A percentile compares a stretch with the other conserved stretches of the same genome.
Conservation (phyloP, 306 rosid genomes). For the Quercus wislizeni region DNA sequence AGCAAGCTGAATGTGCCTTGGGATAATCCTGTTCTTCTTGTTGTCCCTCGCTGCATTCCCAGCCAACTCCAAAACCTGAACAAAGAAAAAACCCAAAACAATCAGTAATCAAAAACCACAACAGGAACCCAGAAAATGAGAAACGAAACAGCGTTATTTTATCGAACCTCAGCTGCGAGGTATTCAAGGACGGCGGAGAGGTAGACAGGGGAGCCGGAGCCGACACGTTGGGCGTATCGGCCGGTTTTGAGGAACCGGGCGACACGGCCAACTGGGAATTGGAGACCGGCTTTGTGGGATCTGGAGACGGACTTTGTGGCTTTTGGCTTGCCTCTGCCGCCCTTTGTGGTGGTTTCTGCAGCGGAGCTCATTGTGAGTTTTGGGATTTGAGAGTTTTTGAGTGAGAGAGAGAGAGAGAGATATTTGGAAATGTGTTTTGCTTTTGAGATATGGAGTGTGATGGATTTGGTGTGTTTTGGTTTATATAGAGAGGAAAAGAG, state of each 20-base stretch:
- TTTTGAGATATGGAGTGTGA: too few species aligned
- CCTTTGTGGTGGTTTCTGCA: constrained; percentile 23
- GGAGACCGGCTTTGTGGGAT: constrained; percentile 81
- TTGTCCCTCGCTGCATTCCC: constrained; percentile 92
- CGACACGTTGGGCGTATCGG: constrained; percentile 69
- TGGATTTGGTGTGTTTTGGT: neutral
- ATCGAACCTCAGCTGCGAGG: constrained; percentile 75
- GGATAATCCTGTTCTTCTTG: constrained; percentile 85
- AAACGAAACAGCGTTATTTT: neutral
- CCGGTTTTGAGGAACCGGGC: constrained; percentile 77
- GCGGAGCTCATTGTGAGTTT: constrained; percentile 31
- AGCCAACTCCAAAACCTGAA: constrained; percentile 75
- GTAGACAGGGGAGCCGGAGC: constrained; percentile 78
- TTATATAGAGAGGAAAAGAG: constrained; percentile 9
- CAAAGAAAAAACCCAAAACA: neutral
- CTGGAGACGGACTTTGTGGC: constrained; percentile 55
- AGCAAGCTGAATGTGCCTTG: constrained; percentile 87
- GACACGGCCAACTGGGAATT: constrained; percentile 84
- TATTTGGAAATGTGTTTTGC: accelerated
- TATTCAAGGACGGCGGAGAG: constrained; percentile 89
- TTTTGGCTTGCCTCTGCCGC: constrained; percentile 66
- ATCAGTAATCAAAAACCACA: neutral
- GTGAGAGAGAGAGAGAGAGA: too few species aligned
- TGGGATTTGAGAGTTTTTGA: neutral
- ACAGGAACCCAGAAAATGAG: too few species aligned